These are phyloP conservation scores for Aphanomyces invadans DNA, from an alignment of 352 stramenopile species.

Conservation along the genomic window DNA sequence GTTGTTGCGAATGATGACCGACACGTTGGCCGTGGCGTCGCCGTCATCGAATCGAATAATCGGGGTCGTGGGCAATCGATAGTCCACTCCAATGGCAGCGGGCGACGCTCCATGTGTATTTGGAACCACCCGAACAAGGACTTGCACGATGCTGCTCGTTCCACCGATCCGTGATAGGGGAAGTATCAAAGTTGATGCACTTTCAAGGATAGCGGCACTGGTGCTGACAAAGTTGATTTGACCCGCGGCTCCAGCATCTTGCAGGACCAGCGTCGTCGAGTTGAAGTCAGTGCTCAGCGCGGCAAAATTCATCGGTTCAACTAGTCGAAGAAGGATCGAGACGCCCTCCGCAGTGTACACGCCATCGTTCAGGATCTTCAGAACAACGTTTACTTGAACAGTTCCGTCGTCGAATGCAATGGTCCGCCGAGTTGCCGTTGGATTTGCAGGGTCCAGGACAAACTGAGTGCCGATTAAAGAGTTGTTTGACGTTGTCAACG, in stretches of 20 bases:
- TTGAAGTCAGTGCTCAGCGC: slow-evolving; percentile 34
- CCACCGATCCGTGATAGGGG: slow-evolving; percentile 43
- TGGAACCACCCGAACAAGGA: slow-evolving; percentile 19
- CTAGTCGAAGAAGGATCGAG: slow-evolving; percentile 37
- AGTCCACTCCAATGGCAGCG: slow-evolving; percentile 40
- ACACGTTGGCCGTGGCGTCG: slow-evolving; percentile 31
- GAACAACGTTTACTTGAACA: slow-evolving; percentile 26
- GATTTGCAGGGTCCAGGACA: slow-evolving; percentile 25
- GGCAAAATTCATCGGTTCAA: slow-evolving; percentile 24
- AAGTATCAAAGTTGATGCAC: slow-evolving; percentile 28
- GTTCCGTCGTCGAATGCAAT: slow-evolving; percentile 37
- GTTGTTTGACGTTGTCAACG: background rate
- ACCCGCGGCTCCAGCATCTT: slow-evolving; percentile 55
- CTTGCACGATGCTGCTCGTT: slow-evolving; percentile 33
- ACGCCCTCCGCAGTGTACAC: slow-evolving; percentile 38
- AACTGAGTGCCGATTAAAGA: slow-evolving; percentile 38
- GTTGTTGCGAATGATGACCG: slow-evolving; percentile 55
- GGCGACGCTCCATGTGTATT: slow-evolving; percentile 44
- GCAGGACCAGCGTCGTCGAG: slow-evolving; percentile 35
- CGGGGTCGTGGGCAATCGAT: slow-evolving; percentile 28
- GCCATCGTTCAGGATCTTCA: slow-evolving; percentile 42
- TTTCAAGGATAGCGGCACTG: slow-evolving; percentile 34
- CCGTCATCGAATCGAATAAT: slow-evolving; percentile 40
- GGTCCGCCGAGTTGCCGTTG: slow-evolving; percentile 19
- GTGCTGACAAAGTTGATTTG: slow-evolving; percentile 39